Evolutionary conservation across 2,329 filamentous ascomycete species (phyloP).

Genomic region (Stachybotrys chartarum): DNA sequence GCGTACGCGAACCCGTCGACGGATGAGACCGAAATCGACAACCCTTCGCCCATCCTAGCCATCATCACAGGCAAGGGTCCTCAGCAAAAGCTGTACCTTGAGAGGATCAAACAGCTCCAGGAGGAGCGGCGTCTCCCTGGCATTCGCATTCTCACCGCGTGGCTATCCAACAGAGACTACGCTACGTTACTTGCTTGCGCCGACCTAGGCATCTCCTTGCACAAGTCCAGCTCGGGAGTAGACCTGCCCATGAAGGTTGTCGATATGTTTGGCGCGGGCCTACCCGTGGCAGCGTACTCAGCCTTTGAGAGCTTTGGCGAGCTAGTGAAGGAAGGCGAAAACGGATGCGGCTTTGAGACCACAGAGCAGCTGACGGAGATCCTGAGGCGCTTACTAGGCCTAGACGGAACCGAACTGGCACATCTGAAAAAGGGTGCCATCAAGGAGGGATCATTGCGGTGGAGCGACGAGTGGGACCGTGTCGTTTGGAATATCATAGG

Average conservation of each 20-base stretch:
- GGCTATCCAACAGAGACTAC: conserved; percentile 80
- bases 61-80: conserved; percentile 95
- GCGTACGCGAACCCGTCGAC: conserved; percentile 52
- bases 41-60: conserved; percentile 63
- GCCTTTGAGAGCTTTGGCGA: conserved; percentile 85
- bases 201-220: conserved; percentile 83
- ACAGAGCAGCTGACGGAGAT: conserved; percentile 57
- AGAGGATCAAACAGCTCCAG: conserved; percentile 55
- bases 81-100: conserved; percentile 68
- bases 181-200: conserved; percentile 76
- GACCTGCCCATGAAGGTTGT: conserved; percentile 99
- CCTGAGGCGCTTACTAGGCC: conserved; percentile 56
- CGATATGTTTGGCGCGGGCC: conserved; percentile 93
- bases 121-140: conserved; percentile 56
- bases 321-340: conserved; percentile 79
- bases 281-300: conserved; percentile 84
- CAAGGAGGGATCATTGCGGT: conserved; percentile 67
- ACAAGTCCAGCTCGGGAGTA: conserved; percentile 89
- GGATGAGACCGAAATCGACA: conserved; percentile 29
- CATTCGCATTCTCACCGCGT: conserved; percentile 71
- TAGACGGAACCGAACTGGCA: conserved; percentile 46
- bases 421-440: conserved; percentile 62
- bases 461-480: conserved; percentile 90
- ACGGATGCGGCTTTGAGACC: conserved; percentile 78
- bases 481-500: conserved; percentile 54